Conservation (phyloP, 257 asterid genomes). For the Solanum etuberosum region DNA sequence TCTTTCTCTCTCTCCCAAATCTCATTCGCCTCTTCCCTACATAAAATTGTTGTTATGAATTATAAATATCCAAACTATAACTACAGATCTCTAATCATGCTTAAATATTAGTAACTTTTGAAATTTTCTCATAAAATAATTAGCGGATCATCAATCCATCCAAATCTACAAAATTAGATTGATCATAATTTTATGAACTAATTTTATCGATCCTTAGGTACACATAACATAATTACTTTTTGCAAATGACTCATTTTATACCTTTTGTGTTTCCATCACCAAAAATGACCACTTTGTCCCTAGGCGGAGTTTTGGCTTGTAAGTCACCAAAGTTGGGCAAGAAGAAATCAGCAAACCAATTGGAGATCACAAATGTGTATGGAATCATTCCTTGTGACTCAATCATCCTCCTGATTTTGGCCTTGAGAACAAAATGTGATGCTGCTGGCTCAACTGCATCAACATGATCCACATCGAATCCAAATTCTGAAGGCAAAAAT, state of each 20-base stretch:
- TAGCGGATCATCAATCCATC: neutral
- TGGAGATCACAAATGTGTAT: slow-evolving; percentile 31
- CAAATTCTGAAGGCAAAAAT: slow-evolving; percentile 69
- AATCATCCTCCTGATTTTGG: slow-evolving; percentile 26
- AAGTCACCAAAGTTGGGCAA: slow-evolving; percentile 33
- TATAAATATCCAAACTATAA: neutral
- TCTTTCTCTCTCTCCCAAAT: neutral
- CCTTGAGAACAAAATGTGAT: slow-evolving; percentile 25
- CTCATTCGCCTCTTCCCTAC: neutral
- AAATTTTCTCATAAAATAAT: neutral
- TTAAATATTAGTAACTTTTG: neutral
- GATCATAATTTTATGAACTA: no score
- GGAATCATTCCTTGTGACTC: slow-evolving; percentile 49
- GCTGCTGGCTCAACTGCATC: slow-evolving; percentile 51
- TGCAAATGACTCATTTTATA: neutral
- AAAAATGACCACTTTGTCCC: slow-evolving; percentile 21
- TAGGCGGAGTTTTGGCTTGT: slow-evolving; percentile 32
- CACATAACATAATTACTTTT: neutral
- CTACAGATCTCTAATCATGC: neutral
- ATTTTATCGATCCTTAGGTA: neutral
- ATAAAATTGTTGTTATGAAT: no score
- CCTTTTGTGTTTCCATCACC: slow-evolving; percentile 79
- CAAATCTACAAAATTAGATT: neutral
- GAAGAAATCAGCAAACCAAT: slow-evolving; percentile 48
- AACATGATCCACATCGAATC: slow-evolving; percentile 48